These are phyloP conservation scores for Solanum lignicaule DNA, from an alignment of 257 asterid genomes.

Conservation along the genomic window DNA sequence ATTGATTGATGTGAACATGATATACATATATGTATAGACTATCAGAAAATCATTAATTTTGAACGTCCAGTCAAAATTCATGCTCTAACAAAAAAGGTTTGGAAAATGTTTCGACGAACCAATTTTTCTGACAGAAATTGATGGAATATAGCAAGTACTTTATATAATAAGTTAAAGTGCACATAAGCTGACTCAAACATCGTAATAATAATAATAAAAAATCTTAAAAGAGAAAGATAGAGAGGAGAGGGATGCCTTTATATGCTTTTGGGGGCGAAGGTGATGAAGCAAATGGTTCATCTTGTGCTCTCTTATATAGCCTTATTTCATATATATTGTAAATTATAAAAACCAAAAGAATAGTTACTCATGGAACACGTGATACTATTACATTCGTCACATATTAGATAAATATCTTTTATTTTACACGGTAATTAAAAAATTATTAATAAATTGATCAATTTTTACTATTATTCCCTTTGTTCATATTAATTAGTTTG, in stretches of 20 bases:
- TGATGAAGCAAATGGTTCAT: neutral
- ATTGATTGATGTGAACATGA: too few relatives aligned
- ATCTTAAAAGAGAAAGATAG: neutral
- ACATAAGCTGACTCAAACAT: neutral
- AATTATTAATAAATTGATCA: too few relatives aligned
- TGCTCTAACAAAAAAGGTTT: too few relatives aligned
- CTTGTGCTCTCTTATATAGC: neutral
- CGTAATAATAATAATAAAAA: accelerated
- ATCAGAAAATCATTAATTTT: too few relatives aligned
- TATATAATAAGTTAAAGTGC: accelerated
- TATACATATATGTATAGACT: constrained; percentile 2
- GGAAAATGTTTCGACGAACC: too few relatives aligned
- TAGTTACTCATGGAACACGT: neutral
- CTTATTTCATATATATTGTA: neutral
- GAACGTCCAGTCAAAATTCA: too few relatives aligned
- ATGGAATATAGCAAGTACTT: neutral
- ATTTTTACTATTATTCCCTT: too few relatives aligned
- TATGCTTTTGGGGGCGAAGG: neutral
- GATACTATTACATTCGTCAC: too few relatives aligned
- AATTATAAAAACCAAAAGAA: neutral
- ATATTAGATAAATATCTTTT: too few relatives aligned
- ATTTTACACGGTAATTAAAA: too few relatives aligned
- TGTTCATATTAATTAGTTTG: too few relatives aligned
- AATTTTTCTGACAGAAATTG: too few relatives aligned
- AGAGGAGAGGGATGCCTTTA: neutral